Evolutionary conservation across 1,284 basidiomycete species (phyloP).

Genomic region (Coniferiporia sulphurascens): DNA sequence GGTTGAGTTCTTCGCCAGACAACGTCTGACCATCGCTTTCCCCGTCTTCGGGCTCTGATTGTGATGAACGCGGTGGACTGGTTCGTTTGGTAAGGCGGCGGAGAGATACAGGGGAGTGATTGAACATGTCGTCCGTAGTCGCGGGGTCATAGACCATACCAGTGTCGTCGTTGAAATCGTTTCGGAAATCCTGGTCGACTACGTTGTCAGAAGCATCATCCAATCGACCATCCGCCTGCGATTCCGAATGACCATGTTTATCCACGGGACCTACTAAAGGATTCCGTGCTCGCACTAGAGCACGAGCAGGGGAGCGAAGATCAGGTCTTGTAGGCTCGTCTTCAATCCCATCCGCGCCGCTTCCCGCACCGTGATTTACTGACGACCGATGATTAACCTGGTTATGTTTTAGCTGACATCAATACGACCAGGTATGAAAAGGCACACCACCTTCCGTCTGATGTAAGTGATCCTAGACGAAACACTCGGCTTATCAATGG

Average conservation of each 20-base stretch:
- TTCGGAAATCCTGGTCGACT: background rate
- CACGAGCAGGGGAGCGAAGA: background rate
- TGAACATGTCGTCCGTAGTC: background rate
- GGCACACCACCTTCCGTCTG: conserved; percentile 1
- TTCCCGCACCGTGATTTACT: background rate
- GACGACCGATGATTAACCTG: background rate
- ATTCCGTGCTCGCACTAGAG: background rate
- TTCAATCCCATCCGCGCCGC: background rate
- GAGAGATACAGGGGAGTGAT: background rate
- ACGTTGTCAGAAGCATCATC: background rate
- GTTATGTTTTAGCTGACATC: background rate
- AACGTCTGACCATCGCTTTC: background rate
- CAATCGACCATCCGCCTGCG: background rate
- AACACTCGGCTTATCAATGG: background rate
- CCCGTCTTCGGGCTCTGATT: background rate
- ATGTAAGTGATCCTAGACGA: conserved; percentile 1
- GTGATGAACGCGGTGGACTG: background rate
- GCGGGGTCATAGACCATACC: background rate
- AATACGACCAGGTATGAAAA: background rate
- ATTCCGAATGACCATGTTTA: background rate
- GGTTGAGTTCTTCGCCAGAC: conserved; percentile 4
- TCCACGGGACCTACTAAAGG: background rate
- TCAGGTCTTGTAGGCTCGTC: background rate
- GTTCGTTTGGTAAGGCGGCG: background rate
- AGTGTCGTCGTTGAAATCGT: background rate